These are phyloP conservation scores for Mortierella antarctica DNA, from an alignment of 192 early-diverging fungal genomes.

Conservation along the genomic window DNA sequence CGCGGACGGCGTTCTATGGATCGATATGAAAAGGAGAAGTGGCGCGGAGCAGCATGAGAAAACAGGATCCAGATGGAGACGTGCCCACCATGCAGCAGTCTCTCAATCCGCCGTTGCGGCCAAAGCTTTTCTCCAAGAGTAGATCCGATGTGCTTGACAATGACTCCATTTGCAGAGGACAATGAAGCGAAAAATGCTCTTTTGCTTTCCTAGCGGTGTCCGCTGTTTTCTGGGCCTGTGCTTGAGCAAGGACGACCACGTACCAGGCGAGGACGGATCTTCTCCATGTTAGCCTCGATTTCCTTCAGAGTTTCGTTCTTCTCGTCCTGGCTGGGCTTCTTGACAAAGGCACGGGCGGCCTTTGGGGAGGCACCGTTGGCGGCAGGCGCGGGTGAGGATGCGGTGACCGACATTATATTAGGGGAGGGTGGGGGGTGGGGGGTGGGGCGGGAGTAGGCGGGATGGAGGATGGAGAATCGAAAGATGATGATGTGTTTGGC, in stretches of 20 bases:
- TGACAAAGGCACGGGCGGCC: constrained; percentile 31
- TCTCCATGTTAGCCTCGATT: constrained; percentile 54
- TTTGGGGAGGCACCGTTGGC: constrained; percentile 23
- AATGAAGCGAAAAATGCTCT: neutral
- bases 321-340: constrained; percentile 46
- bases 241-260: neutral
- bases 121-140: too few relatives aligned
- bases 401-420: constrained; percentile 44
- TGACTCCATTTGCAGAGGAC: neutral
- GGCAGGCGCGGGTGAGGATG: constrained; percentile 22
- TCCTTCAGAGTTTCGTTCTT: constrained; percentile 47
- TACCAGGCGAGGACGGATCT: constrained; percentile 54
- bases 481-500: neutral
- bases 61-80: too few relatives aligned
- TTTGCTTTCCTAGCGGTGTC: neutral
- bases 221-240: neutral
- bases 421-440: neutral
- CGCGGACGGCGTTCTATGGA: constrained; percentile 46
- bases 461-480: constrained; percentile 10
- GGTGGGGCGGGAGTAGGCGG: neutral
- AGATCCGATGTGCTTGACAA: too few relatives aligned
- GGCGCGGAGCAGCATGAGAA: too few relatives aligned
- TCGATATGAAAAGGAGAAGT: neutral
- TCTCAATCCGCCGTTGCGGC: too few relatives aligned
- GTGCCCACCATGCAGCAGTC: too few relatives aligned